Evolutionary conservation across 1,284 basidiomycete genomes (phyloP).

Genomic region (Anthracocystis walkeri): DNA sequence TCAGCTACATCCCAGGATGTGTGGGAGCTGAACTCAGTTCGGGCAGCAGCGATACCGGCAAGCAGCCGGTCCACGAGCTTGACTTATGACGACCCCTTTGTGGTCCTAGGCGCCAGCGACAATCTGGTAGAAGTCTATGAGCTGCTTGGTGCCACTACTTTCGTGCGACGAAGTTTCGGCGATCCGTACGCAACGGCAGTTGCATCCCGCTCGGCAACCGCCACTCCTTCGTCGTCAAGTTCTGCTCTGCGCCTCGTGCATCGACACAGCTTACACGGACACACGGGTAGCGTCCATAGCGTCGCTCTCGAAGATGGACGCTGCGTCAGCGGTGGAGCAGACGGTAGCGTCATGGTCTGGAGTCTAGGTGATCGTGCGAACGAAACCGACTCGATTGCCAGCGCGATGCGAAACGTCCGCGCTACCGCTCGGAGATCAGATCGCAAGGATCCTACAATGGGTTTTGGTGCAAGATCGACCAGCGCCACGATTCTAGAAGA

Average conservation of each 20-base stretch:
- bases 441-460: not conserved
- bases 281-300: constrained; percentile 63
- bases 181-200: not conserved
- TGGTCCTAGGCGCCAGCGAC: constrained; percentile 62
- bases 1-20: no score
- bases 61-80: constrained; percentile 39
- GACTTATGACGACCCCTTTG: constrained; percentile 61
- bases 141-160: constrained; percentile 38
- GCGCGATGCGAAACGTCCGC: constrained; percentile 18
- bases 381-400: constrained; percentile 46
- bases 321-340: constrained; percentile 64
- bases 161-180: constrained; percentile 10
- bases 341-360: constrained; percentile 69
- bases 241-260: constrained; percentile 48
- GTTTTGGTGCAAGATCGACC: constrained; percentile 9
- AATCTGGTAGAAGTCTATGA: constrained; percentile 66
- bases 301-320: constrained; percentile 61
- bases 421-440: not conserved
- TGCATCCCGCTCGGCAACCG: constrained; percentile 23
- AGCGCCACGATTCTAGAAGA: constrained; percentile 18
- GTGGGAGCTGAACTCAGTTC: not conserved
- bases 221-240: constrained; percentile 19
- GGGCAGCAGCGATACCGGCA: not conserved
- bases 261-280: constrained; percentile 63
- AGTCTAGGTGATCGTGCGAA: constrained; percentile 40